A percentile compares a stretch with the other conserved stretches of the same genome.
Conservation (phyloP, 2,329 filamentous ascomycete genomes). For the Pseudocercospora vitis region DNA sequence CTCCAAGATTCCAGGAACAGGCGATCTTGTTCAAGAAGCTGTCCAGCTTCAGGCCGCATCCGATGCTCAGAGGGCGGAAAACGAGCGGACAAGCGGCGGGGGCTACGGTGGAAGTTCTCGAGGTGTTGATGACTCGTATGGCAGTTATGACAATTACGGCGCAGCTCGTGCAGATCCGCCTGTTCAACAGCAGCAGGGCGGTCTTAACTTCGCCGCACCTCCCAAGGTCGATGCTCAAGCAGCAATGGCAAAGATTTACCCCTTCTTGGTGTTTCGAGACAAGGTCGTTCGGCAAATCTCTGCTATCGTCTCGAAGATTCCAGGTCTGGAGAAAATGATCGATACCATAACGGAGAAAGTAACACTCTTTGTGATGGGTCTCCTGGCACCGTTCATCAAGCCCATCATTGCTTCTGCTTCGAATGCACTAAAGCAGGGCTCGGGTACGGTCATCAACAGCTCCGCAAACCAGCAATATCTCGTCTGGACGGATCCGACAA, state of each 20-base stretch:
- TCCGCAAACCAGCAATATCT: constrained; percentile 53
- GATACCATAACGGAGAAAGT: constrained; percentile 93
- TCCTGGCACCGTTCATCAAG: constrained; percentile 86
- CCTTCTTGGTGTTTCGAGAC: constrained; percentile 90
- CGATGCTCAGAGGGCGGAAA: constrained; percentile 37
- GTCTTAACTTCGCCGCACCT: constrained; percentile 33
- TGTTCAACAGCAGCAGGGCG: constrained; percentile 42
- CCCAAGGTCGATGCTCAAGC: constrained; percentile 30
- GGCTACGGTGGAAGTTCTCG: constrained; percentile 19
- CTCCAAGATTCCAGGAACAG: constrained; percentile 67
- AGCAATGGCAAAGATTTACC: constrained; percentile 71
- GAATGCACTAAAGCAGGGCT: constrained; percentile 80
- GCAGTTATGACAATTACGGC: constrained; percentile 24
- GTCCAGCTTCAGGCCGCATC: constrained; percentile 48
- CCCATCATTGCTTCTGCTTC: constrained; percentile 88
- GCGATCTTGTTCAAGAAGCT: constrained; percentile 50
- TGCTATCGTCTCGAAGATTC: constrained; percentile 84
- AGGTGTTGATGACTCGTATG: constrained; percentile 25
- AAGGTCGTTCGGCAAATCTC: constrained; percentile 87
- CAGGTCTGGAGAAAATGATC: constrained; percentile 82
- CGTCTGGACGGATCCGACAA: constrained; percentile 50
- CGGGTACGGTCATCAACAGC: constrained; percentile 64
- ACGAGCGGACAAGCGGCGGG: constrained; percentile 20
- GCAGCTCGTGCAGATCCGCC: constrained; percentile 18
- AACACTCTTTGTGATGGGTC: constrained; percentile 85